Percentiles rank a stretch among this genome's conserved stretches.
Evolutionary conservation across 768 basidiomycete genomes (phyloP).

Genomic region (Phaeotremella fagi): DNA sequence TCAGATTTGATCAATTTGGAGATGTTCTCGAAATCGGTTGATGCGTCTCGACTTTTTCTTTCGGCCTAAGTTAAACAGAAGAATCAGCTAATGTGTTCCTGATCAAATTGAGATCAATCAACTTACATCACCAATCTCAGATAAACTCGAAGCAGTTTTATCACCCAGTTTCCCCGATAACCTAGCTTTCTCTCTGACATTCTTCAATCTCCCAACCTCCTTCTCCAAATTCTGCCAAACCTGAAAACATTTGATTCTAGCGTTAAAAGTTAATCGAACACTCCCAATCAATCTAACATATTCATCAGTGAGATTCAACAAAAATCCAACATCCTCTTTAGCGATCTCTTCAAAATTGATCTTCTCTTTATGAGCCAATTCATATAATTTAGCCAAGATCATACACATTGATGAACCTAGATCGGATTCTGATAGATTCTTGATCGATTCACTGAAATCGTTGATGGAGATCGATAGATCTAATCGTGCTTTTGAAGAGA

Average conservation of each 20-base stretch:
- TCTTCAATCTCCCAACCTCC: constrained; percentile 66
- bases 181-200: constrained; percentile 74
- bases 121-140: constrained; percentile 72
- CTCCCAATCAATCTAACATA: constrained; percentile 86
- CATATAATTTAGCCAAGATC: constrained; percentile 65
- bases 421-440: constrained; percentile 69
- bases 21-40: constrained; percentile 81
- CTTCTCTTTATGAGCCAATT: constrained; percentile 67
- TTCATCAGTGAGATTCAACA: constrained; percentile 84
- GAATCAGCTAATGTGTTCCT: neutral
- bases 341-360: constrained; percentile 70
- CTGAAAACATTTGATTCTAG: constrained; percentile 76
- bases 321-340: constrained; percentile 71
- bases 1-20: constrained; percentile 85
- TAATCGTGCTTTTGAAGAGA: constrained; percentile 73
- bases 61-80: constrained; percentile 60
- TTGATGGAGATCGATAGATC: constrained; percentile 65
- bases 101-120: neutral
- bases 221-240: constrained; percentile 75
- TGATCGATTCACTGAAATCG: constrained; percentile 73
- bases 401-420: constrained; percentile 65
- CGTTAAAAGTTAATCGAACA: constrained; percentile 79
- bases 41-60: constrained; percentile 71
- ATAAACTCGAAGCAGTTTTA: constrained; percentile 65
- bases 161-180: constrained; percentile 60